Percentiles rank a stretch among this genome's conserved stretches.
These are phyloP conservation scores for Geotrichum histeridarum DNA, from an alignment of 1,139 yeast species.

Conservation along the genomic window DNA sequence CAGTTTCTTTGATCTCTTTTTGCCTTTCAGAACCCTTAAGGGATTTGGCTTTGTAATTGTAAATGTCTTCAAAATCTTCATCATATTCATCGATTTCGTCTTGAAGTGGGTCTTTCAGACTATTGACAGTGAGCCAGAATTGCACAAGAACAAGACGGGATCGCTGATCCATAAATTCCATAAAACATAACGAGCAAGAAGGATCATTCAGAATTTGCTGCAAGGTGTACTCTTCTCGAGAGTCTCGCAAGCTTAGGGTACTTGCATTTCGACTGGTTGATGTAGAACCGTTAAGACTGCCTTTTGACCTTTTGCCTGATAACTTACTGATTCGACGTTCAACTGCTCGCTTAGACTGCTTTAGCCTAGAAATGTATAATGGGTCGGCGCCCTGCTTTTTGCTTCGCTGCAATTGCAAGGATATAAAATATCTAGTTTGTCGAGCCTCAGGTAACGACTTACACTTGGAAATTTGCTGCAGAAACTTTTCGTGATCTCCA, in stretches of 20 bases:
- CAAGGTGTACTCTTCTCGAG: conserved; percentile 38
- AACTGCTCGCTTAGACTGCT: conserved; percentile 28
- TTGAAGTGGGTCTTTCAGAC: conserved; percentile 67
- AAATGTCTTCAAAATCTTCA: conserved; percentile 17
- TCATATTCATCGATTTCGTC: conserved; percentile 33
- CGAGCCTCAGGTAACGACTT: conserved; percentile 41
- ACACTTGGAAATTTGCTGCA: conserved; percentile 39
- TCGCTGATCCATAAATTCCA: conserved; percentile 52
- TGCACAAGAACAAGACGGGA: conserved; percentile 46
- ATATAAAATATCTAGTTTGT: conserved; percentile 43
- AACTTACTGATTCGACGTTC: conserved; percentile 30
- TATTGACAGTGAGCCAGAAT: conserved; percentile 65
- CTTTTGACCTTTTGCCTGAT: conserved; percentile 23
- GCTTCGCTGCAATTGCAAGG: conserved; percentile 39
- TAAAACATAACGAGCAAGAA: conserved; percentile 47
- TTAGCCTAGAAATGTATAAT: conserved; percentile 31
- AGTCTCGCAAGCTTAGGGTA: conserved; percentile 22
- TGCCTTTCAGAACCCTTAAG: neutral
- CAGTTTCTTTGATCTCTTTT: neutral
- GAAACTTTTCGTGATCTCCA: conserved; percentile 43
- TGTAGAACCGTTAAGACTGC: neutral
- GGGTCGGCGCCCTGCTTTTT: conserved; percentile 24
- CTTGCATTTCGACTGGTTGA: conserved; percentile 13
- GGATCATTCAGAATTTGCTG: conserved; percentile 45
- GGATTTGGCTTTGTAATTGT: neutral